A percentile compares a stretch with the other conserved stretches of the same genome.
Conservation (phyloP, 2,329 filamentous ascomycete genomes). For the Pseudocercospora macadamiae region DNA sequence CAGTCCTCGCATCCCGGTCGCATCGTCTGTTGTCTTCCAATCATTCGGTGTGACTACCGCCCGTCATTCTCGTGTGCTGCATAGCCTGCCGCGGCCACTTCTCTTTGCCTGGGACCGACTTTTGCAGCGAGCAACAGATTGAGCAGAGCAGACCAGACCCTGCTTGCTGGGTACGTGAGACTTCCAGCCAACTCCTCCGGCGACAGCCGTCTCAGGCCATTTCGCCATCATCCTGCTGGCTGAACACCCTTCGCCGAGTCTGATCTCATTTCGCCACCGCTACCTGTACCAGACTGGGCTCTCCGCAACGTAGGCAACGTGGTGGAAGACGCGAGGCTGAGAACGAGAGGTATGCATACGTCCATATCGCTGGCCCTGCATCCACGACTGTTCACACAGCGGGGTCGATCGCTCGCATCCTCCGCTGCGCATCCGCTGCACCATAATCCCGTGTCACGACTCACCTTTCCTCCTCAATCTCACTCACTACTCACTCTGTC, state of each 20-base stretch:
- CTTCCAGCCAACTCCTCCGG: slow-evolving; percentile 3
- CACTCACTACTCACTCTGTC: slow-evolving; percentile 1
- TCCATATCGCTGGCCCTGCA: no score
- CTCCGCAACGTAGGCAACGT: background rate
- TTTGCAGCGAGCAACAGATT: background rate
- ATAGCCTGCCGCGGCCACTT: background rate
- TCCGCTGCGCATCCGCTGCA: slow-evolving; percentile 7
- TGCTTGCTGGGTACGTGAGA: no score
- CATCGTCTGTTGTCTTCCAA: background rate
- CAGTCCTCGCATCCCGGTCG: slow-evolving; percentile 1
- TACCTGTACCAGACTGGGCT: background rate
- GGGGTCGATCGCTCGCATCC: slow-evolving; percentile 3
- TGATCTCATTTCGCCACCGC: background rate
- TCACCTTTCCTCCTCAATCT: slow-evolving; percentile 6
- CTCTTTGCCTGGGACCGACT: background rate
- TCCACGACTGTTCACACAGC: background rate
- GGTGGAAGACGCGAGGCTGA: background rate
- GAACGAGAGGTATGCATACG: slow-evolving; percentile 7
- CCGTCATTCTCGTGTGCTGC: slow-evolving; percentile 1
- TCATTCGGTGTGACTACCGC: background rate
- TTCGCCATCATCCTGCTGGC: slow-evolving; percentile 2
- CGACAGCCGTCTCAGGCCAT: slow-evolving; percentile 1
- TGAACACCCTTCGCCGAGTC: background rate
- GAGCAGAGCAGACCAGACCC: background rate
- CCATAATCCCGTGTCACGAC: background rate